Percentiles rank a stretch among this genome's conserved stretches.
phyloP scores from a whole-genome alignment of 768 basidiomycete genomes.

The Mycena rosella region DNA sequence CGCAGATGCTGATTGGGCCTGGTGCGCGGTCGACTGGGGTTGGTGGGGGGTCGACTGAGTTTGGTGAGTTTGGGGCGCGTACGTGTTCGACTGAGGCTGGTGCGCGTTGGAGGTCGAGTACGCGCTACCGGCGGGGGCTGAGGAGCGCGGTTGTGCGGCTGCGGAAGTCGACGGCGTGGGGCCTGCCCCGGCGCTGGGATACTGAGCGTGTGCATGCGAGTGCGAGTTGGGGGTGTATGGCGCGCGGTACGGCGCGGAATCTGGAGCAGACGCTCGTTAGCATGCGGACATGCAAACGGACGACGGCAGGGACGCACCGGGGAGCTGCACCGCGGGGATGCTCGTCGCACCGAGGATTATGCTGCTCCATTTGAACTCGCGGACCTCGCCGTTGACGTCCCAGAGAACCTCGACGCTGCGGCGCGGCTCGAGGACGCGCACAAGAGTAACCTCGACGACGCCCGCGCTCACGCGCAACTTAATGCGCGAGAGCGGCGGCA shows the following conservation, averaged over 20 bases:
- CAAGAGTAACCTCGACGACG: conserved; percentile 86
- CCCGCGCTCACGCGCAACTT: conserved; percentile 88
- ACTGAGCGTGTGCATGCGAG: not conserved
- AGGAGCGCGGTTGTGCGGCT: too few species aligned
- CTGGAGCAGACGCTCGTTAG: not conserved
- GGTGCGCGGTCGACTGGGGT: not conserved
- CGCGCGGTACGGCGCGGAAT: not conserved
- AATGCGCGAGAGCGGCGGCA: conserved; percentile 81
- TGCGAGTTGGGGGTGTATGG: not conserved
- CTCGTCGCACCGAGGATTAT: conserved; percentile 71
- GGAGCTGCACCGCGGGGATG: conserved; percentile 10
- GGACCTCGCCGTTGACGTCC: conserved; percentile 78
- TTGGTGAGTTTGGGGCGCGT: not conserved
- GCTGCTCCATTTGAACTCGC: conserved; percentile 87
- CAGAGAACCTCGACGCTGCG: conserved; percentile 85
- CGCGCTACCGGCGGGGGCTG: too few species aligned
- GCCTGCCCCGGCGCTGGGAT: not conserved
- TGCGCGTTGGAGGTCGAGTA: too few species aligned
- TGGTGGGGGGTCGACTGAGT: not conserved
- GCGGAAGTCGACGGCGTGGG: too few species aligned
- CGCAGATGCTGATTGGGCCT: not conserved
- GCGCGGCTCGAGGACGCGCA: conserved; percentile 77
- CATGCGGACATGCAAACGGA: not conserved
- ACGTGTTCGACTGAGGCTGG: too few species aligned
- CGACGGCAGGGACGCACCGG: not conserved